Percentiles rank a stretch among this genome's conserved stretches.
These are phyloP conservation scores for Kwoniella europaea DNA, from an alignment of 768 basidiomycete species.

Conservation along the genomic window DNA sequence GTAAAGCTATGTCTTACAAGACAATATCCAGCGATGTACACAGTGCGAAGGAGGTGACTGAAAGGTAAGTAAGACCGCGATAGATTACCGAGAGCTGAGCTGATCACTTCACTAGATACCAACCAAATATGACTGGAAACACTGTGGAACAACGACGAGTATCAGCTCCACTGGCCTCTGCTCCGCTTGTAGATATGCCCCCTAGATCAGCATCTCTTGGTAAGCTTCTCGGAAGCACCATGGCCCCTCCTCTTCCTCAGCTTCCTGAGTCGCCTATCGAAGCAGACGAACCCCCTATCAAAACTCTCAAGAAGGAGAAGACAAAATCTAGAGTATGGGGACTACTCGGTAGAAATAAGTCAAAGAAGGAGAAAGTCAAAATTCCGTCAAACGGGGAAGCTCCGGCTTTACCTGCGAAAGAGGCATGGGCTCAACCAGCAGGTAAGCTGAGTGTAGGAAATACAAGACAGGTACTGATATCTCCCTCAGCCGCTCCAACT, in stretches of 20 bases:
- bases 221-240: conserved; percentile 15
- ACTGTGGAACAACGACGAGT: conserved; percentile 5
- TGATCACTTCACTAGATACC: background rate
- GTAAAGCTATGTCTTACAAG: conserved; percentile 42
- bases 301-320: conserved; percentile 41
- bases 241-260: conserved; percentile 12
- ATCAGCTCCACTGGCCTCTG: conserved; percentile 12
- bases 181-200: conserved; percentile 31
- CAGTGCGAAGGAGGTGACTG: conserved; percentile 19
- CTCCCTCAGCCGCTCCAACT: background rate
- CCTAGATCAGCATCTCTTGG: conserved; percentile 42
- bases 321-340: conserved; percentile 51
- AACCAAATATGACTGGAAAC: background rate
- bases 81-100: background rate
- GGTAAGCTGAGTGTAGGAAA: background rate
- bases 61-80: conserved; percentile 13
- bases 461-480: no score
- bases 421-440: conserved; percentile 2
- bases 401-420: conserved; percentile 1
- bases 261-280: conserved; percentile 12
- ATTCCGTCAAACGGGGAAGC: background rate
- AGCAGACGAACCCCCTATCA: conserved; percentile 10
- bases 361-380: conserved; percentile 29
- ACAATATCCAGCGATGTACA: conserved; percentile 29
- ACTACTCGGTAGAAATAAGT: conserved; percentile 33